Evolutionary conservation across 2,329 filamentous ascomycete genomes (phyloP), one percentile per base, ranked within the genome.

Genomic region (Phyllosticta capitalensis): DNA sequence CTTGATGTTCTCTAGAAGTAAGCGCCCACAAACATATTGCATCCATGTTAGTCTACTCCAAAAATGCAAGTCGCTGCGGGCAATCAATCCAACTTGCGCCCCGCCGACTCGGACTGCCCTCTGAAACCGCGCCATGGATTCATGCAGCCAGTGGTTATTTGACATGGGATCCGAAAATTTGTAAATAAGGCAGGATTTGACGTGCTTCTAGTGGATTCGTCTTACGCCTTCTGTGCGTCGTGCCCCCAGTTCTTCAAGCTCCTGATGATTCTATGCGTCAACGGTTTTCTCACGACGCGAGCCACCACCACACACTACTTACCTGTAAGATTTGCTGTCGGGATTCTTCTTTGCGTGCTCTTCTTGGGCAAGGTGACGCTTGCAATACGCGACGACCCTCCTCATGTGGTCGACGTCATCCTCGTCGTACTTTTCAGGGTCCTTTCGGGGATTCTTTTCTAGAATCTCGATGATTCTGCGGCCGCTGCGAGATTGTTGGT

Each of bases 321-420:
- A 83, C 26, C 79, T 81, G 54, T 85, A 84, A 61, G 75, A 77
- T 65, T 76, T 79, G 64, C 76, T 79, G n/a, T 76, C 66, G 55
- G 82, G 81, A 63, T 85, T 75, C 60, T 76, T 72, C 65, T 86
- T 85, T 33, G 76, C 76, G 62, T 77, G 79, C 59, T 79, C 77
- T 68, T 88, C 84, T 65, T 87, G 84, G 0, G 84, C 84, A 0
- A 88, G 72, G 71, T 87, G 84, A 4, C 84, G 76, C 68, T 87
- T 88, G 68, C 81, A 85, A 63, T 86, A 86, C 0, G 83, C 76
- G 0, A 85, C 83, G 0, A 86, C 84, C 63, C 78, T 80, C 54
- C 83, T 76, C 82, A 85, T 85, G 63, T 85, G 84, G 54, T 77
- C 71, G 20, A 86, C 71, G 58, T 82, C 79, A 1, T 78, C 74